phyloP scores from a whole-genome alignment of 495 filamentous ascomycete species.

The Trichoderma reesei region DNA sequence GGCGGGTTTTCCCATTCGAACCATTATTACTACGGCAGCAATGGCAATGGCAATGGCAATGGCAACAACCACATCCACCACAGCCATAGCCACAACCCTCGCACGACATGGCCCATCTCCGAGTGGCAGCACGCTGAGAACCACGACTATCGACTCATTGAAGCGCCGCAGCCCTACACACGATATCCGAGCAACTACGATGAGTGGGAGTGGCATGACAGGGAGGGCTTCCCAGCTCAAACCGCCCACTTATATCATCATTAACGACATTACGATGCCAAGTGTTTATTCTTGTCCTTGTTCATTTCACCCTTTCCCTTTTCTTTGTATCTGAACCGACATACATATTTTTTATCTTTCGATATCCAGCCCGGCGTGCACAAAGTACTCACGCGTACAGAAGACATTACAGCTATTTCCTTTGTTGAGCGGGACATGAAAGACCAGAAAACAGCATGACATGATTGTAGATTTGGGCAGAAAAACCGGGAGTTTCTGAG shows the following conservation, averaged over 20 bases:
- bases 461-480: background rate
- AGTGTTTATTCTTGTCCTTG: background rate
- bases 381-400: background rate
- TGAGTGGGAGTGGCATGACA: slow-evolving; percentile 4
- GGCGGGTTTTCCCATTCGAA: background rate
- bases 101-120: background rate
- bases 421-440: background rate
- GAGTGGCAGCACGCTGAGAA: background rate
- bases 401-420: background rate
- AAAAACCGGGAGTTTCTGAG: background rate
- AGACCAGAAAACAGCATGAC: background rate
- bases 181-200: background rate
- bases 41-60: background rate
- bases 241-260: background rate
- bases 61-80: too few species aligned
- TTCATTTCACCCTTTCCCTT: too few species aligned
- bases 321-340: background rate
- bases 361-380: background rate
- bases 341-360: background rate
- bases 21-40: background rate
- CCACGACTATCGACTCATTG: background rate
- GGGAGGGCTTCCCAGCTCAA: background rate
- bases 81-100: too few species aligned
- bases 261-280: background rate
- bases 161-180: background rate